These are phyloP conservation scores for Articulospora tetracladia DNA, from an alignment of 495 filamentous ascomycete genomes.

Conservation along the genomic window DNA sequence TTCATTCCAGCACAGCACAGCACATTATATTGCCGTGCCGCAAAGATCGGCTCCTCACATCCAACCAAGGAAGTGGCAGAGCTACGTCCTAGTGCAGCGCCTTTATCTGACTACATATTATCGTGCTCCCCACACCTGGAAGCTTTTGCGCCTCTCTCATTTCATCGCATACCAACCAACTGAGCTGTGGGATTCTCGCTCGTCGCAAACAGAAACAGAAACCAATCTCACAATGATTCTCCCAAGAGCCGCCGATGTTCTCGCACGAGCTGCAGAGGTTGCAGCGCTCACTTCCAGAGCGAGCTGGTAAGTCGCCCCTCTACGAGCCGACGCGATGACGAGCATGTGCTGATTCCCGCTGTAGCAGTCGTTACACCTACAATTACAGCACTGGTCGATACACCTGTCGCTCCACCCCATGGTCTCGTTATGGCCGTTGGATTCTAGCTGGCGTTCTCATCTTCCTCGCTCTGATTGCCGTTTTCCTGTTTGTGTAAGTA, in stretches of 20 bases:
- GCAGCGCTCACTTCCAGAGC: neutral
- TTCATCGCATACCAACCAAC: too few relatives aligned
- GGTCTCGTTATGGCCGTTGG: conserved; percentile 1
- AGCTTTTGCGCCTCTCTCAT: too few relatives aligned
- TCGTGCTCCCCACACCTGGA: too few relatives aligned
- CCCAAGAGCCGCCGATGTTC: neutral
- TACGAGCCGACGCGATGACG: neutral
- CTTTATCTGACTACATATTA: too few relatives aligned
- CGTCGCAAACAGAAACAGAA: neutral
- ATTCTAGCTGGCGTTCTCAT: conserved; percentile 2
- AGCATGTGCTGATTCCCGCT: neutral
- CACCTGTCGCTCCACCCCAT: neutral
- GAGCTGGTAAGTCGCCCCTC: neutral
- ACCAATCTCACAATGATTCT: neutral
- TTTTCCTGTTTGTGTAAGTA: neutral
- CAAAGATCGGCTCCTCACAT: too few relatives aligned
- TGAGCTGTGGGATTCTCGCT: too few relatives aligned
- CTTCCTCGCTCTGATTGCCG: neutral
- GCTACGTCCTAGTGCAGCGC: too few relatives aligned
- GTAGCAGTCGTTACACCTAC: neutral
- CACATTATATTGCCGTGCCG: too few relatives aligned
- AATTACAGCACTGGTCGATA: neutral
- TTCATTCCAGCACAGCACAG: too few relatives aligned
- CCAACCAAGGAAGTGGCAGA: too few relatives aligned
- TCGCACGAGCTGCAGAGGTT: neutral